Evolutionary conservation across 2,329 filamentous ascomycete species (phyloP).

Genomic region (Aspergillus quadrilineatus): DNA sequence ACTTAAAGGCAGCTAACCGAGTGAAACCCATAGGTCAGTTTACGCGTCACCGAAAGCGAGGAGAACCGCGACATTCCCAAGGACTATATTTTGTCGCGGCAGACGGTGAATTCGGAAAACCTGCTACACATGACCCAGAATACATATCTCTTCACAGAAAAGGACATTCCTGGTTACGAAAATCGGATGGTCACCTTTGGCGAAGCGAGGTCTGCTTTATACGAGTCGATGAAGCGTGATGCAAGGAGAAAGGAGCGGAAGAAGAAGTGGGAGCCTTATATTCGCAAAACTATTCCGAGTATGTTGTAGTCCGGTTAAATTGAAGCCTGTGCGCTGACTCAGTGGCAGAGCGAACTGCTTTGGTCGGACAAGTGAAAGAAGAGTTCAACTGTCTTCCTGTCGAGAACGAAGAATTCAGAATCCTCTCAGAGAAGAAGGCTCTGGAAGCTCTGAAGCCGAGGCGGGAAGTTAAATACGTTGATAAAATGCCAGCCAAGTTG

Average conservation of each 20-base stretch:
- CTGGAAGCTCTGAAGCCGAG: constrained; percentile 62
- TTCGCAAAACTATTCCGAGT: constrained; percentile 68
- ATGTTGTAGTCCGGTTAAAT: constrained; percentile 34
- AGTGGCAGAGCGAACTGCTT: constrained; percentile 68
- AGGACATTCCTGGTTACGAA: constrained; percentile 78
- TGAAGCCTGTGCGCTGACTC: constrained; percentile 7
- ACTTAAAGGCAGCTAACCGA: constrained; percentile 9
- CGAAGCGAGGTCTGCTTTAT: constrained; percentile 47
- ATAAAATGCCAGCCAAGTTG: constrained; percentile 47
- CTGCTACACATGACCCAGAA: constrained; percentile 62
- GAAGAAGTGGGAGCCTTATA: constrained; percentile 59
- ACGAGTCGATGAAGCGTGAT: constrained; percentile 48
- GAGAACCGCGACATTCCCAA: constrained; percentile 76
- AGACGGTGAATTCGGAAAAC: constrained; percentile 51
- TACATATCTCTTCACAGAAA: constrained; percentile 90
- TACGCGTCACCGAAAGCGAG: constrained; percentile 66
- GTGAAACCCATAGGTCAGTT: constrained; percentile 57
- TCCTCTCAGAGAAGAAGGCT: constrained; percentile 59
- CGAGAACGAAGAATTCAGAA: constrained; percentile 67
- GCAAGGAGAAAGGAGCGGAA: constrained; percentile 49
- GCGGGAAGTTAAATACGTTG: constrained; percentile 54
- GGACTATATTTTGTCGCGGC: constrained; percentile 79
- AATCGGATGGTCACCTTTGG: constrained; percentile 46
- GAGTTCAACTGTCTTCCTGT: constrained; percentile 74
- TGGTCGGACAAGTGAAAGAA: constrained; percentile 70